Evolutionary conservation across 2,329 filamentous ascomycete species (phyloP).

Genomic region (Pseudocercospora eumusae): DNA sequence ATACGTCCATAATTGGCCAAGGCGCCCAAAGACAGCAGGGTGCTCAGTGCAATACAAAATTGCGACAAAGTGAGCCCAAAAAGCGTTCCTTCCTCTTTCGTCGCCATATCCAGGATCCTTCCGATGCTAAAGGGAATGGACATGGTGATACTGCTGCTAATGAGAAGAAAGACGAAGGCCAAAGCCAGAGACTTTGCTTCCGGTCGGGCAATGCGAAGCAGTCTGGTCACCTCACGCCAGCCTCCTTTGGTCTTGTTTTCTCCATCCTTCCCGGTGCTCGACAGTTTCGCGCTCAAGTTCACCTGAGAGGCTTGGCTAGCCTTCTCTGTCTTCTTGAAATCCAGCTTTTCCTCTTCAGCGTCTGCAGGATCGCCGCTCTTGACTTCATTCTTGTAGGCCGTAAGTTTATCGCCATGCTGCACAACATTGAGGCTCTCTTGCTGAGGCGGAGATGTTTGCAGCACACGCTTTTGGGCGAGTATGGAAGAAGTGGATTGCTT

Average conservation of each 20-base stretch:
- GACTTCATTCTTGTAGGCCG: slow-evolving; percentile 26
- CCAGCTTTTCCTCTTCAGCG: slow-evolving; percentile 53
- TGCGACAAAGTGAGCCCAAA: slow-evolving; percentile 83
- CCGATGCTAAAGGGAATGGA: slow-evolving; percentile 95
- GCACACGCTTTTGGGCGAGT: slow-evolving; percentile 20
- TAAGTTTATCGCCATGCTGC: slow-evolving; percentile 19
- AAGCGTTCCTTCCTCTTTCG: slow-evolving; percentile 68
- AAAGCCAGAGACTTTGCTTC: slow-evolving; percentile 76
- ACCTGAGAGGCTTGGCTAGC: slow-evolving; percentile 84
- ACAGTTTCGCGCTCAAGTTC: slow-evolving; percentile 83
- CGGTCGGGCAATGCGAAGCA: slow-evolving; percentile 85
- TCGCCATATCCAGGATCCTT: slow-evolving; percentile 89
- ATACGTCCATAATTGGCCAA: slow-evolving; percentile 92
- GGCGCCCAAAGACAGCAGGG: slow-evolving; percentile 77
- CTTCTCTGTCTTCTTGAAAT: slow-evolving; percentile 75
- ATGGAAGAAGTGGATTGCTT: slow-evolving; percentile 11
- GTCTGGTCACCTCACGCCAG: slow-evolving; percentile 74
- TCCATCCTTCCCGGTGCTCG: slow-evolving; percentile 67
- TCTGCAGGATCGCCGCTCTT: slow-evolving; percentile 38
- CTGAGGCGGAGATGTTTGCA: slow-evolving; percentile 27
- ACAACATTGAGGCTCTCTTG: slow-evolving; percentile 22
- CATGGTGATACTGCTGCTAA: slow-evolving; percentile 93
- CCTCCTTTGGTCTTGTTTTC: slow-evolving; percentile 55
- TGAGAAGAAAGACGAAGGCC: slow-evolving; percentile 81
- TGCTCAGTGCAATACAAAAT: slow-evolving; percentile 79